A percentile compares a stretch with the other conserved stretches of the same genome.
These are phyloP conservation scores for Pseudisothecium myosuroides DNA, from an alignment of 225 moss, liverwort and hornwort species.

Conservation along the genomic window DNA sequence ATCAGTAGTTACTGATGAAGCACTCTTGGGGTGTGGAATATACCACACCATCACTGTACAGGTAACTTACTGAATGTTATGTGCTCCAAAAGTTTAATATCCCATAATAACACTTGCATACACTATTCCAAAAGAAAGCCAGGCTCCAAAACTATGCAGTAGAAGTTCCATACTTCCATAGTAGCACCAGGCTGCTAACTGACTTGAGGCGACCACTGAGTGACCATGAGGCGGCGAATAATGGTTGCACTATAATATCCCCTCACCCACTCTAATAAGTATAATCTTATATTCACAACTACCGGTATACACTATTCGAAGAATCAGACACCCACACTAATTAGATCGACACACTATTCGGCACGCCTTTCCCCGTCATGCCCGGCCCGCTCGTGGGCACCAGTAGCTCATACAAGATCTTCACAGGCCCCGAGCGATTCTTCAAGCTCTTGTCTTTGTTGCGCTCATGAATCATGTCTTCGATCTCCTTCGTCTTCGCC, in stretches of 20 bases:
- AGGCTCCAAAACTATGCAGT: background rate
- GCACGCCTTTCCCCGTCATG: constrained; percentile 41
- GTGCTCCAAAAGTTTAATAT: background rate
- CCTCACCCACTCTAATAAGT: background rate
- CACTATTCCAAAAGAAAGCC: no score
- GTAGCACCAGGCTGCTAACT: background rate
- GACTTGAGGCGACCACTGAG: background rate
- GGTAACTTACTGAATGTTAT: no score
- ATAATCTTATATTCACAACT: background rate
- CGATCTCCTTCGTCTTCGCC: background rate
- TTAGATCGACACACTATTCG: constrained; percentile 25
- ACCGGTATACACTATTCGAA: no score
- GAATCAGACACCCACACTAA: rapidly evolving
- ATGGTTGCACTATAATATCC: background rate
- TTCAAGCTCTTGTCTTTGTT: constrained; percentile 12
- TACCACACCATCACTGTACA: no score
- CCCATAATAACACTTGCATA: background rate
- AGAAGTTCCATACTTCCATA: background rate
- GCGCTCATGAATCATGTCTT: background rate
- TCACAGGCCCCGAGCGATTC: constrained; percentile 20
- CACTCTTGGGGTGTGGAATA: no score
- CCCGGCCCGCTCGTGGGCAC: constrained; percentile 15
- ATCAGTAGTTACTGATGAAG: no score
- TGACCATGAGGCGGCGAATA: no score
- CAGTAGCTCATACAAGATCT: constrained; percentile 27